Percentiles rank a stretch among this genome's conserved stretches.
phyloP scores from a whole-genome alignment of 176 grass and related monocot genomes.

The Lolium rigidum region DNA sequence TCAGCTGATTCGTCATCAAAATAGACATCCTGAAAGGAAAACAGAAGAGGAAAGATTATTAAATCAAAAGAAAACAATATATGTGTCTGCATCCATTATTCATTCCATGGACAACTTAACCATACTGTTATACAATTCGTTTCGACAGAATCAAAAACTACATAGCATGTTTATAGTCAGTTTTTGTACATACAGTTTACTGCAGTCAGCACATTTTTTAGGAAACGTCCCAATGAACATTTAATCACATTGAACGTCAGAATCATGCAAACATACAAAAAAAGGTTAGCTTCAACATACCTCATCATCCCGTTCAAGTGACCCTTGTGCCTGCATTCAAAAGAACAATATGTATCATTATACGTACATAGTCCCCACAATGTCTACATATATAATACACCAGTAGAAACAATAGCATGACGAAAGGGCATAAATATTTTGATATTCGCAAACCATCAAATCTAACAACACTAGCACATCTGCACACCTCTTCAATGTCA shows the following conservation, averaged over 20 bases:
- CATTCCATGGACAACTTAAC: neutral
- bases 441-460: neutral
- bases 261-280: conserved; percentile 26
- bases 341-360: conserved; percentile 36
- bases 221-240: conserved; percentile 2
- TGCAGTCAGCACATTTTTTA: neutral
- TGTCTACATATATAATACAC: neutral
- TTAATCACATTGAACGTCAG: conserved; percentile 13
- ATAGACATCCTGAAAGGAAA: conserved; percentile 83
- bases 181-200: neutral
- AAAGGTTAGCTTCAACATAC: conserved; percentile 46
- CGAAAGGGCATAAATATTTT: neutral
- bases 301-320: conserved; percentile 98
- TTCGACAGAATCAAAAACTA: conserved; percentile 19
- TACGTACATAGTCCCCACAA: conserved; percentile 19
- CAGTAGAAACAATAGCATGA: neutral
- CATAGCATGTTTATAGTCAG: neutral
- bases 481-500: conserved; percentile 74
- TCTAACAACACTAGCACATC: conserved; percentile 23
- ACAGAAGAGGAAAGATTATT: conserved; percentile 7
- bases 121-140: neutral
- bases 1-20: conserved; percentile 97
- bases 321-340: conserved; percentile 81
- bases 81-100: neutral
- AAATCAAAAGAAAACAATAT: conserved; percentile 24